These are phyloP conservation scores for Beauveria sp. DNA, from an alignment of 2,329 filamentous ascomycete genomes.

Conservation along the genomic window DNA sequence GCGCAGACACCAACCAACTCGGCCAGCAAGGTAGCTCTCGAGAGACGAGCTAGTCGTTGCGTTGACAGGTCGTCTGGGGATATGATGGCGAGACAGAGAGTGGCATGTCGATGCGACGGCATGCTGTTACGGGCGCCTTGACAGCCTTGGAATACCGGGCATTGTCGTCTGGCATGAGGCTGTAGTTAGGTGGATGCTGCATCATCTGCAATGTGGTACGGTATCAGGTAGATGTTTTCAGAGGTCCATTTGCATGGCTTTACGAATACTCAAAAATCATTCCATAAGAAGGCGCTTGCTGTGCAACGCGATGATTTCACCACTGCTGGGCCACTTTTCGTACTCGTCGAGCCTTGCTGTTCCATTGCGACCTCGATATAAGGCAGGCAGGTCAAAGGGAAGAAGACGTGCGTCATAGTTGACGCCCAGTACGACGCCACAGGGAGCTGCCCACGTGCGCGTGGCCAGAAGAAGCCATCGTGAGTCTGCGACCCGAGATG, in stretches of 20 bases:
- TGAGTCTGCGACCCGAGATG: not conserved
- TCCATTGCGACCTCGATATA: not conserved
- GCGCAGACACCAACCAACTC: not conserved
- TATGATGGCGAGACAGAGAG: not conserved
- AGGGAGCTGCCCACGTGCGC: slow-evolving; percentile 7
- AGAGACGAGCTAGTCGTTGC: not conserved
- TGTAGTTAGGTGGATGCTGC: not conserved
- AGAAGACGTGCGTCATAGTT: slow-evolving; percentile 2
- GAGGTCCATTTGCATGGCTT: too few relatives aligned
- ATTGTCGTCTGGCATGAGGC: not conserved
- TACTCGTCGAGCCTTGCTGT: not conserved
- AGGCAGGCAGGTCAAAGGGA: not conserved
- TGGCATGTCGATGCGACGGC: slow-evolving; percentile 4
- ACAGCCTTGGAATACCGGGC: slow-evolving; percentile 3
- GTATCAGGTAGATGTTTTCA: too few relatives aligned
- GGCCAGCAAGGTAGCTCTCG: not conserved
- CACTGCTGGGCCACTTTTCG: not conserved
- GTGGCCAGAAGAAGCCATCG: not conserved
- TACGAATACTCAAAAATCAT: too few relatives aligned
- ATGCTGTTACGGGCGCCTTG: not conserved
- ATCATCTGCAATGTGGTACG: too few relatives aligned
- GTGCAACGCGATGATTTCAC: not conserved
- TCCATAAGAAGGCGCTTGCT: not conserved
- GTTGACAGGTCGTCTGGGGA: not conserved
- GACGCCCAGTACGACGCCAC: not conserved